Percentiles rank a stretch among this genome's conserved stretches.
Evolutionary conservation across 768 basidiomycete genomes (phyloP).

Genomic region (Boletus speciosus): DNA sequence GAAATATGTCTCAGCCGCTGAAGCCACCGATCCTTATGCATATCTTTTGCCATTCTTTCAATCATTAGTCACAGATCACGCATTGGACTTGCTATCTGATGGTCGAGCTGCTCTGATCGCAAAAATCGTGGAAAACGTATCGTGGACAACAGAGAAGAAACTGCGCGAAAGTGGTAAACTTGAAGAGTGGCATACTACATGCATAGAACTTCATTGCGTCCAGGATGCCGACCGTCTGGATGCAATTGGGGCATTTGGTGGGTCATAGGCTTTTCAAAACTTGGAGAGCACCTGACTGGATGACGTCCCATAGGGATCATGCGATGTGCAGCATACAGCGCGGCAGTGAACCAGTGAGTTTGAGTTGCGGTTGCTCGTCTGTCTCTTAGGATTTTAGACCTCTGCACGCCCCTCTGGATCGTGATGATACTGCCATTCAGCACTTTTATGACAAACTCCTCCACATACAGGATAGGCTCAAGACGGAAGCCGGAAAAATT

Average conservation of each 20-base stretch:
- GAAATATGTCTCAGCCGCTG: slow-evolving; percentile 65
- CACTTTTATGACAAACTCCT: slow-evolving; percentile 89
- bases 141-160: slow-evolving; percentile 81
- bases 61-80: slow-evolving; percentile 38
- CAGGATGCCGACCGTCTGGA: slow-evolving; percentile 80
- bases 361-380: not conserved
- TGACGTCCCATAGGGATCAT: slow-evolving; percentile 45
- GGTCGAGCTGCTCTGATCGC: slow-evolving; percentile 56
- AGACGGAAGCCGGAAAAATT: slow-evolving; percentile 66
- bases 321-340: slow-evolving; percentile 66
- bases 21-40: slow-evolving; percentile 57
- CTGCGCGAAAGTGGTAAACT: slow-evolving; percentile 52
- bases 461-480: slow-evolving; percentile 67
- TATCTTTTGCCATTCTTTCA: slow-evolving; percentile 69
- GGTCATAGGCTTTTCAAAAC: not conserved
- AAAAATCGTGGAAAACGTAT: slow-evolving; percentile 72
- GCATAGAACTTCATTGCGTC: slow-evolving; percentile 76
- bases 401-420: slow-evolving; percentile 44
- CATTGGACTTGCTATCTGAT: slow-evolving; percentile 55
- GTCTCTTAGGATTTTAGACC: slow-evolving; percentile 29
- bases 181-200: slow-evolving; percentile 65
- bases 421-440: slow-evolving; percentile 60
- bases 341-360: slow-evolving; percentile 47
- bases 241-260: slow-evolving; percentile 80
- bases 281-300: not conserved